Conservation (phyloP, 2,329 filamentous ascomycete species). For the Alternaria sp. region DNA sequence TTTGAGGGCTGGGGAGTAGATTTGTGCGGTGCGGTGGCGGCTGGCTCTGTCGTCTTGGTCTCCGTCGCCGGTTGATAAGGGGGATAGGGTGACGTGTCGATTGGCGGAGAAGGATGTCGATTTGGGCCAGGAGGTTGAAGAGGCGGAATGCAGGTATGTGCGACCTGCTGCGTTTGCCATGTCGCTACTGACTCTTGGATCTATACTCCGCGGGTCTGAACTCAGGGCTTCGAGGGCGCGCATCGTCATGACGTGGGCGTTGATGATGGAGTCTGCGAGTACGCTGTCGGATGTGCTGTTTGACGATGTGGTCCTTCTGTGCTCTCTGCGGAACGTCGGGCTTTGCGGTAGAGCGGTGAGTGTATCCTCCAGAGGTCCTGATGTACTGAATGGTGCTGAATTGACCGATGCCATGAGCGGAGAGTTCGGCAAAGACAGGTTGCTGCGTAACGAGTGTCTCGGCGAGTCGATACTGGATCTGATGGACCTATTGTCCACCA, state of each 20-base stretch:
- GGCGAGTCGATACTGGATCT: slow-evolving; percentile 26
- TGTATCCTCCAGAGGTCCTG: not conserved
- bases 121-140: slow-evolving; percentile 11
- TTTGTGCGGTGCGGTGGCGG: not conserved
- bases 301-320: slow-evolving; percentile 15
- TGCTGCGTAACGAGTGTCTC: slow-evolving; percentile 23
- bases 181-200: slow-evolving; percentile 6
- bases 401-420: slow-evolving; percentile 5
- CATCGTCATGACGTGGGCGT: slow-evolving; percentile 40
- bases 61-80: not conserved
- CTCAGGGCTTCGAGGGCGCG: slow-evolving; percentile 31
- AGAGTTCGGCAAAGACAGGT: slow-evolving; percentile 7
- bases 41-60: not conserved
- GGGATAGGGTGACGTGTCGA: slow-evolving; percentile 23
- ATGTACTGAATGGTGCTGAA: not conserved
- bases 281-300: slow-evolving; percentile 29
- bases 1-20: not conserved
- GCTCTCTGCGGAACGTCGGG: slow-evolving; percentile 8
- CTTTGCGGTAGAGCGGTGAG: not conserved
- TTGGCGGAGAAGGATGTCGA: slow-evolving; percentile 21
- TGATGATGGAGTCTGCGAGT: slow-evolving; percentile 36
- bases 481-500: slow-evolving; percentile 32
- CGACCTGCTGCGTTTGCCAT: not conserved
- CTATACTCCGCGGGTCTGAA: slow-evolving; percentile 18
- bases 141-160: slow-evolving; percentile 12